Evolutionary conservation across 495 filamentous ascomycete species (phyloP), one percentile per base, ranked within the genome.

Genomic region (Podospora pseudocomata): DNA sequence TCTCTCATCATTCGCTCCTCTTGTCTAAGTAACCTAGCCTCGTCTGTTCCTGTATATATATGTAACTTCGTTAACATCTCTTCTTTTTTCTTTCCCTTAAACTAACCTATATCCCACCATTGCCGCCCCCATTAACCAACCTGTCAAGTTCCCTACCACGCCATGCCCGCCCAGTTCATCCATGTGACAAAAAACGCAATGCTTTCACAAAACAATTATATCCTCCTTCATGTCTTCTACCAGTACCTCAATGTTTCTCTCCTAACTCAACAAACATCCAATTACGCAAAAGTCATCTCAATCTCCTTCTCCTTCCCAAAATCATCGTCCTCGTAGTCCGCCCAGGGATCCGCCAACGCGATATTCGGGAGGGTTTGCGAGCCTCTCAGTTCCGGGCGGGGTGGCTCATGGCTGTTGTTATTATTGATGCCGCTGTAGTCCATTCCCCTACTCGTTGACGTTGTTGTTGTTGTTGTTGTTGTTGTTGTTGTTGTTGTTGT

Each of bases 311-410:
- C 82, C 72, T 85, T 77, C 75, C 92, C 82, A 81, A 91, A 80
- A 26, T 91, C 91, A 60, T 90, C 86, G 65, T 94, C 91, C 23
- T 90, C 90, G 64, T 88, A 84, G 67, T 95, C 92, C 0, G 88
- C 90, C 93, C 93, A 97, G 9, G 92, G 91, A 79, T 97, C 92
- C 82, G 88, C 70, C 80, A 90, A 39, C 84, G 76, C 54, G 7
- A 82, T 65, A 64, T 77, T 80, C 1, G 80, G 81, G 65, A 79
- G 74, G 56, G 80, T 83, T 63, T 79, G 75, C 3, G 77, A 65
- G 20, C 78, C 75, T 73, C 71, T 78, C 20, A 80, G 67, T 56
- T 77, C 81, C 70, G 77, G 87, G 69, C 71, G 80, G 65, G 68
- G 78, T 74, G 63, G 76, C 15, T 3, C 16, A 32, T 26, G 34